Evolutionary conservation across 441 rosid species (phyloP).

Genomic region (Croton laevigatus): DNA sequence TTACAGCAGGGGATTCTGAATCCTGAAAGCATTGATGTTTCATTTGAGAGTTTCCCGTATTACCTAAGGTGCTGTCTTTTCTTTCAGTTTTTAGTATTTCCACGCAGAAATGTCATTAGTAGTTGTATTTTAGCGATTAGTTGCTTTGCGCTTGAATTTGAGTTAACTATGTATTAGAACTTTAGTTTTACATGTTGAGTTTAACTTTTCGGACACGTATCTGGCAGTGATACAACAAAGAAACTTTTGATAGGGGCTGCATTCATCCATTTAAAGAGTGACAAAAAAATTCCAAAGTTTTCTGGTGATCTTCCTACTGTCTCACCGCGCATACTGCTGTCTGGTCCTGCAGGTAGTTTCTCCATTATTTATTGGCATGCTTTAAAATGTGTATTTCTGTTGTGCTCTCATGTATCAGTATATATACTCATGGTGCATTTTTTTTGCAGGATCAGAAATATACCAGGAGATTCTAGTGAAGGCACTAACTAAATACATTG

Average conservation of each 20-base stretch:
- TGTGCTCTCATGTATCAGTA: background rate
- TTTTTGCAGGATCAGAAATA: slow-evolving; percentile 82
- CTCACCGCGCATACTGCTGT: slow-evolving; percentile 83
- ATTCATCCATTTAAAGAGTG: slow-evolving; percentile 77
- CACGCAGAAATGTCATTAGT: background rate
- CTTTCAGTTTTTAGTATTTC: slow-evolving; percentile 6
- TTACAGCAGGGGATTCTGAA: slow-evolving; percentile 62
- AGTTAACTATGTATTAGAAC: no score
- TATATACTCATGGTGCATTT: slow-evolving; percentile 9
- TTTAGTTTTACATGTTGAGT: background rate
- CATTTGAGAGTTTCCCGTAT: slow-evolving; percentile 88
- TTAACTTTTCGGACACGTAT: slow-evolving; percentile 16
- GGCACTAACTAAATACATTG: slow-evolving; percentile 87
- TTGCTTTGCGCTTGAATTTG: background rate
- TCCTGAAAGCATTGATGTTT: slow-evolving; percentile 66
- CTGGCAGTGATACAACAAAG: slow-evolving; percentile 80
- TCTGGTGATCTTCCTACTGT: slow-evolving; percentile 70
- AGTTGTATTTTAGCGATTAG: background rate
- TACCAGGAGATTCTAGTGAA: slow-evolving; percentile 92
- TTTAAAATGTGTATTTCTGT: background rate
- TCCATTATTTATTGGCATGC: slow-evolving; percentile 1
- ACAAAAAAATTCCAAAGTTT: slow-evolving; percentile 65
- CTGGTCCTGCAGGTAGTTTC: slow-evolving; percentile 91
- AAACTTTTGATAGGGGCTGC: slow-evolving; percentile 80
- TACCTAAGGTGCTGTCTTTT: slow-evolving; percentile 60